A percentile compares a stretch with the other conserved stretches of the same genome.
Conservation (phyloP, 192 early-diverging fungal species). For the Thamnidium elegans region DNA sequence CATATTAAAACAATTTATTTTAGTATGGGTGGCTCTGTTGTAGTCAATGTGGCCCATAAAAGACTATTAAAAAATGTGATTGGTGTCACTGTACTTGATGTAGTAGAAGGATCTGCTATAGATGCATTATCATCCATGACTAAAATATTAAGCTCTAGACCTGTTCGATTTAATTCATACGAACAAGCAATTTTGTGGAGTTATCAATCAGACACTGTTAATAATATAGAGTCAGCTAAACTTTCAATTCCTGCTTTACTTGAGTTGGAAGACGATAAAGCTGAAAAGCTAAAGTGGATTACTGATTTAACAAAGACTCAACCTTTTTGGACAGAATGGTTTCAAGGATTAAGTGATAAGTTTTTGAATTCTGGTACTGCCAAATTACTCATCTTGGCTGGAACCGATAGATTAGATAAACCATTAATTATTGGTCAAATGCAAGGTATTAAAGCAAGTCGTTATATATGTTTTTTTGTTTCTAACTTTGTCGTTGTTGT, state of each 20-base stretch:
- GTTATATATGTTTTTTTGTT: not conserved
- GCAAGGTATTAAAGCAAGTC: conserved; percentile 55
- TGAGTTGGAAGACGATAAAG: conserved; percentile 7
- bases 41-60: conserved; percentile 58
- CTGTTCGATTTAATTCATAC: conserved; percentile 44
- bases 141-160: conserved; percentile 43
- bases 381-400: conserved; percentile 68
- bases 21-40: conserved; percentile 80
- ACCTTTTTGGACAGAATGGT: conserved; percentile 69
- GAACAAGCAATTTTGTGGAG: conserved; percentile 58
- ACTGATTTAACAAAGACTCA: conserved; percentile 62
- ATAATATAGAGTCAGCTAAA: conserved; percentile 63
- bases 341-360: conserved; percentile 63
- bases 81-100: conserved; percentile 72
- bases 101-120: conserved; percentile 73
- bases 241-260: conserved; percentile 71
- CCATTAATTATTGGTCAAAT: conserved; percentile 76
- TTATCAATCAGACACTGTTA: conserved; percentile 59
- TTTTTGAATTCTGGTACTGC: conserved; percentile 61
- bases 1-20: not conserved
- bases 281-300: conserved; percentile 47
- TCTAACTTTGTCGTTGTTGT: not conserved
- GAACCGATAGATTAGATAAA: conserved; percentile 74
- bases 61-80: conserved; percentile 45
- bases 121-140: conserved; percentile 53